Evolutionary conservation across 139 green algal genomes (phyloP).

Genomic region (Deuterostichococcus epilithicus): DNA sequence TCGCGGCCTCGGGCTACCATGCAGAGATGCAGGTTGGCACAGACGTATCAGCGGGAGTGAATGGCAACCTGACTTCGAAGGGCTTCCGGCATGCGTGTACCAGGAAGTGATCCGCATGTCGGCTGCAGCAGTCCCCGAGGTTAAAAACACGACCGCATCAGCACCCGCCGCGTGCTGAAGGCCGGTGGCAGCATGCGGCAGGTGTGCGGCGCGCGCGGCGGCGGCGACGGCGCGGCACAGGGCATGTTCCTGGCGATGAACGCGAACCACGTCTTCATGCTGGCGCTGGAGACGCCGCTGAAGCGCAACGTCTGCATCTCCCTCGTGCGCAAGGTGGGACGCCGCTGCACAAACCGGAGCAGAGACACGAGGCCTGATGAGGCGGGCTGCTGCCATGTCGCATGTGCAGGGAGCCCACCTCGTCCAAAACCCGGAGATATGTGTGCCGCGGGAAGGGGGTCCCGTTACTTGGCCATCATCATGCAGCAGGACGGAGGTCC

Average conservation of each 20-base stretch:
- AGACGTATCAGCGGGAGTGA: no score
- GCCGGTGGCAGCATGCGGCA: no score
- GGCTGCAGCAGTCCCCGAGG: no score
- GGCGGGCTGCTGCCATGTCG: not conserved
- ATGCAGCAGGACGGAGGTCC: no score
- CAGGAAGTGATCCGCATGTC: no score
- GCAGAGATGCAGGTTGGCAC: not conserved
- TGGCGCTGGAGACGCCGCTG: not conserved
- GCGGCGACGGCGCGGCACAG: not conserved
- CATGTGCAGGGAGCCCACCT: not conserved
- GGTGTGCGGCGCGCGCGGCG: not conserved
- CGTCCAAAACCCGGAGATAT: not conserved
- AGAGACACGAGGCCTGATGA: no score
- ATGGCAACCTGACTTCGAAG: no score
- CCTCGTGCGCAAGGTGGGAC: not conserved
- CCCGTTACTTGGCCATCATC: not conserved
- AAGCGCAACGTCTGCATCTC: not conserved
- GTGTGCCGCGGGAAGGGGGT: not conserved
- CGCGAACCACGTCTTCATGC: not conserved
- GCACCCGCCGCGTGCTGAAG: no score
- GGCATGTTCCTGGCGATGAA: not conserved
- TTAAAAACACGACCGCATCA: no score
- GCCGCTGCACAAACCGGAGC: not conserved
- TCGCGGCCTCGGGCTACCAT: not conserved
- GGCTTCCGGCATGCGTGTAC: no score